Evolutionary conservation across 2,329 filamentous ascomycete species (phyloP), one percentile per base, ranked within the genome.

Genomic region (Nannizziopsis barbatae): DNA sequence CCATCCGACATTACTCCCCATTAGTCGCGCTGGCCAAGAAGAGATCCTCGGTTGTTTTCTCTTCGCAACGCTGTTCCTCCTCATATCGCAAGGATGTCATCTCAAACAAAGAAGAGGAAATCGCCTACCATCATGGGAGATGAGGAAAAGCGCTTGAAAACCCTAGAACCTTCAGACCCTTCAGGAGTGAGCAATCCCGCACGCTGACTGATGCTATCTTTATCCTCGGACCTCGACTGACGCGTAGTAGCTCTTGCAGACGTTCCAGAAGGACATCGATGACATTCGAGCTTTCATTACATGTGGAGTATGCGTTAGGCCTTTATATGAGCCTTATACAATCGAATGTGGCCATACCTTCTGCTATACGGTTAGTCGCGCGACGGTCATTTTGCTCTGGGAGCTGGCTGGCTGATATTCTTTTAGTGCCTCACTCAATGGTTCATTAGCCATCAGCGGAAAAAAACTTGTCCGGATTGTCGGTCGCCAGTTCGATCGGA

Each of bases 311-410:
- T 85, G 81, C 63, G 76, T 82, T 55, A 74, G 77, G 48, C 73
- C 81, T 42, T 72, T 84, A 43, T 84, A 83, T 64, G 80, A 84
- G 62, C 81, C 81, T 1, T 85, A 79, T 64, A 81, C 77, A 14
- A 72, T 84, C 45, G 71, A 71, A 5, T 85, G 81, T 57, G 81
- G 81, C 2, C 81, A 85, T 61, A 84, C 81, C 5, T 84, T 83
- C 63, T 85, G 81, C 66, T 85, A 85, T 60, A 77, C 75, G 39
- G 76, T 79, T 55, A 62, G 74, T 65, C 15, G 15, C 61, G 7
- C n/a, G 14, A 14, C 27, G 11, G 32, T n/a, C n/a, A 17, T 45
- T 17, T 5, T 11, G 10, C 11, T 5, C 35, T 2, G 35, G 5
- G 14, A 17, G 2, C 1, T 12, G 36, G 32, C 14, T 11, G 14